These are phyloP conservation scores for Ophiostoma novo-ulmi DNA, from an alignment of 2,329 filamentous ascomycete species.

Conservation along the genomic window DNA sequence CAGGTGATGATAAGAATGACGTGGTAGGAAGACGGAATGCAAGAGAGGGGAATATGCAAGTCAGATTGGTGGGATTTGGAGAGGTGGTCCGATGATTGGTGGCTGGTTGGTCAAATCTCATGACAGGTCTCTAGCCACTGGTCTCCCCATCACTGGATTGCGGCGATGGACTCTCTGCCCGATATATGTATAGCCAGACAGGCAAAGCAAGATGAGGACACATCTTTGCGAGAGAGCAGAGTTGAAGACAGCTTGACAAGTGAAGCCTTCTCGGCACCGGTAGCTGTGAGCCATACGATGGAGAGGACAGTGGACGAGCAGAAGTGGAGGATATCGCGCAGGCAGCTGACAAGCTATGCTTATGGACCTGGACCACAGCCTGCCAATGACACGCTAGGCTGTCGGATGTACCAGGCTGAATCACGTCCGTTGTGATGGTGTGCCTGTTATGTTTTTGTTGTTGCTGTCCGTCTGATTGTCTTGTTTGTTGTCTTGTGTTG, in stretches of 20 bases:
- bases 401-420: not conserved
- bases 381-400: not conserved
- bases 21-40: not conserved
- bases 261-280: not conserved
- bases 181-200: not conserved
- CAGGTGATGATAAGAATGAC: not conserved
- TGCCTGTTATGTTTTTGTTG: not conserved
- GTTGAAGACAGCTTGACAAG: not conserved
- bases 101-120: not conserved
- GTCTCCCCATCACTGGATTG: not conserved
- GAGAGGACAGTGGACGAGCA: not conserved
- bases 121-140: not conserved
- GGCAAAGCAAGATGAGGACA: not conserved
- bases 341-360: not conserved
- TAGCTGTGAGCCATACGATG: not conserved
- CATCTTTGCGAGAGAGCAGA: not conserved
- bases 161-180: not conserved
- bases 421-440: not conserved
- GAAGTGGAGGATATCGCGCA: not conserved
- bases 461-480: not conserved
- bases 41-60: constrained; percentile 4
- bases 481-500: not conserved
- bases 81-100: constrained; percentile 1
- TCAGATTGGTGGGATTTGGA: not conserved
- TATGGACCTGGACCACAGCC: not conserved